Conservation (phyloP, 2,329 filamentous ascomycete species). For the Fusarium sp. region DNA sequence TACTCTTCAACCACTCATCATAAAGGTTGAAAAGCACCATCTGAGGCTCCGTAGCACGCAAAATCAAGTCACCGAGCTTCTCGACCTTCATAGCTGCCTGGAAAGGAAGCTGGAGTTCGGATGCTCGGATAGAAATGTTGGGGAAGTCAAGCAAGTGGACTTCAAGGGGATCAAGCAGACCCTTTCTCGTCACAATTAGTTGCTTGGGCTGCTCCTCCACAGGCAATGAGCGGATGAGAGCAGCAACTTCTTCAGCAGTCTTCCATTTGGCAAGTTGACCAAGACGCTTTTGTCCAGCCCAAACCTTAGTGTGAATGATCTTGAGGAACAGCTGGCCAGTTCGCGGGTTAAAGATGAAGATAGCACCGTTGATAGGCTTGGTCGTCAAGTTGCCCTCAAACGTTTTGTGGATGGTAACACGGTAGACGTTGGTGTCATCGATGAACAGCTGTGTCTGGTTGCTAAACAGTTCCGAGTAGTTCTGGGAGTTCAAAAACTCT, state of each 20-base stretch:
- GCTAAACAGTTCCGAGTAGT: constrained; percentile 99
- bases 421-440: constrained; percentile 98
- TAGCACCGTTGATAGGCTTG: constrained; percentile 98
- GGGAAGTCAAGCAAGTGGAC: constrained; percentile 98
- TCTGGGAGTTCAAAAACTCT: constrained; percentile 98
- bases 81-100: constrained; percentile 99
- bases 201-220: constrained; percentile 99
- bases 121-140: constrained; percentile 98
- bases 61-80: constrained; percentile 98
- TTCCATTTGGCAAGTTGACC: constrained; percentile 99
- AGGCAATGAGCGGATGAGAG: constrained; percentile 92
- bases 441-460: constrained; percentile 99
- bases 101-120: constrained; percentile 96
- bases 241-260: constrained; percentile 99
- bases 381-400: constrained; percentile 99
- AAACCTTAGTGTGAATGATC: constrained; percentile 99
- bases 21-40: constrained; percentile 99
- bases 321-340: constrained; percentile 98
- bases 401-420: constrained; percentile 99
- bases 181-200: constrained; percentile 97
- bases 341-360: constrained; percentile 99
- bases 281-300: constrained; percentile 98
- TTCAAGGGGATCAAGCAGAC: constrained; percentile 94
- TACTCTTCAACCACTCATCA: constrained; percentile 98
- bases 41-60: constrained; percentile 97